Percentiles rank a stretch among this genome's conserved stretches.
Conservation (phyloP, 768 basidiomycete genomes). For the Collybia sordida region DNA sequence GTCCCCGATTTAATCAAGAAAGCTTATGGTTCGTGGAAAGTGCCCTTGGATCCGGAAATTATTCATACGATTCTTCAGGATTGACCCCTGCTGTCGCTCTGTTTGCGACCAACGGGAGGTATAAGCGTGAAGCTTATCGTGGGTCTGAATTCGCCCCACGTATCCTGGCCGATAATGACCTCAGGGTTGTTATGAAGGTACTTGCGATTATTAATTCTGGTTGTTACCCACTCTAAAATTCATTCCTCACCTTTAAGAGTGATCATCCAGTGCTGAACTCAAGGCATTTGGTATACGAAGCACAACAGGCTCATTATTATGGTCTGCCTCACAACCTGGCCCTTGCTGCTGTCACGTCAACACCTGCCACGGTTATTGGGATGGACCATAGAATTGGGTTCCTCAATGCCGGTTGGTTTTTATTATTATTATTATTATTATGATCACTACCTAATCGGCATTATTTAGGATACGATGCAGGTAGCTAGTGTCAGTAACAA, state of each 20-base stretch:
- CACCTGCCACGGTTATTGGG: conserved; percentile 71
- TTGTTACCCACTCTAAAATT: not conserved
- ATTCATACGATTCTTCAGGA: conserved; percentile 33
- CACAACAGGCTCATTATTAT: conserved; percentile 81
- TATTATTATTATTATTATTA: too few species aligned
- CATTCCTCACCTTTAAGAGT: conserved; percentile 39
- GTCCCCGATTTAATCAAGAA: conserved; percentile 75
- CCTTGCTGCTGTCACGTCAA: conserved; percentile 71
- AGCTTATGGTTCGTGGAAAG: conserved; percentile 51
- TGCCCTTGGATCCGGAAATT: not conserved
- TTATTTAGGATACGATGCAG: conserved; percentile 70
- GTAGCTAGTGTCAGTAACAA: conserved; percentile 27
- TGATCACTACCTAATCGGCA: not conserved
- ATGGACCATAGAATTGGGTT: conserved; percentile 80
- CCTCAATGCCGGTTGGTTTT: conserved; percentile 53
- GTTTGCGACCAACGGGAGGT: conserved; percentile 59
- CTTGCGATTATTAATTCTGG: conserved; percentile 5
- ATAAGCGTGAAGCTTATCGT: conserved; percentile 81
- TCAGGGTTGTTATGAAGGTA: conserved; percentile 79
- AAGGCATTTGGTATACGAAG: conserved; percentile 78
- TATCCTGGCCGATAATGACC: conserved; percentile 64
- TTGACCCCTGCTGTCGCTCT: conserved; percentile 72
- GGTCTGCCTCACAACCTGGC: conserved; percentile 71
- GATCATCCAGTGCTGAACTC: conserved; percentile 69
- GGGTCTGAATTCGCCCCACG: conserved; percentile 79